Percentiles rank a stretch among this genome's conserved stretches.
These are phyloP conservation scores for Insectozyma bohioensis DNA, from an alignment of 1,139 yeast species.

Conservation along the genomic window DNA sequence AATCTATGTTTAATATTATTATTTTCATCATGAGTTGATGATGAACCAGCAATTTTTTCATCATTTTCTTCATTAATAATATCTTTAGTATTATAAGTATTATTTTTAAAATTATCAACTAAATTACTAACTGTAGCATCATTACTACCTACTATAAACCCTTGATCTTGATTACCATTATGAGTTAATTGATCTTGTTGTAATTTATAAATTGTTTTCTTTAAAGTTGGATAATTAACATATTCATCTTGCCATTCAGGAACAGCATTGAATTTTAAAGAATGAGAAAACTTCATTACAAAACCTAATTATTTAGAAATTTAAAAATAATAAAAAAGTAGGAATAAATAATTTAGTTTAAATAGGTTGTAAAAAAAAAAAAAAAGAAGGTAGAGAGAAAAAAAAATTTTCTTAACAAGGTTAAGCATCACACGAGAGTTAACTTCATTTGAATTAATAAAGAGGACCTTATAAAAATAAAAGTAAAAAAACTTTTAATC, in stretches of 20 bases:
- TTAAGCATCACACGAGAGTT: constrained; percentile 3
- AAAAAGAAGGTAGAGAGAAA: constrained; percentile 2
- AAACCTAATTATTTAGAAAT: neutral
- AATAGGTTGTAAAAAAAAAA: neutral
- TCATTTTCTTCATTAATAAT: constrained; percentile 8
- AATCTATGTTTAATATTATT: constrained; percentile 13
- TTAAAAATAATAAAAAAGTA: neutral
- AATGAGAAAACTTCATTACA: constrained; percentile 72
- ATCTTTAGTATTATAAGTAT: constrained; percentile 3
- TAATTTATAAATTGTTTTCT: constrained; percentile 55
- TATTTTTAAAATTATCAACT: constrained; percentile 18
- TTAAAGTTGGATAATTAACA: constrained; percentile 63
- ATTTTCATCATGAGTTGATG: neutral
- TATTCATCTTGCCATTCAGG: constrained; percentile 78
- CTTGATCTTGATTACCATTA: constrained; percentile 26
- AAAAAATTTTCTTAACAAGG: constrained; percentile 4
- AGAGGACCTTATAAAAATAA: too few species aligned
- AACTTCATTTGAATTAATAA: too few species aligned
- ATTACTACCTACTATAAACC: constrained; percentile 22
- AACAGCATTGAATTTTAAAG: constrained; percentile 74
- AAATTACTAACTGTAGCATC: constrained; percentile 29
- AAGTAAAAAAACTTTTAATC: too few species aligned
- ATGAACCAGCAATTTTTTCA: constrained; percentile 6
- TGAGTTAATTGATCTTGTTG: constrained; percentile 36
- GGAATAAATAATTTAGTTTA: neutral